phyloP scores from a whole-genome alignment of 2,329 filamentous ascomycete genomes.

The Trichophyton mentagrophytes region DNA sequence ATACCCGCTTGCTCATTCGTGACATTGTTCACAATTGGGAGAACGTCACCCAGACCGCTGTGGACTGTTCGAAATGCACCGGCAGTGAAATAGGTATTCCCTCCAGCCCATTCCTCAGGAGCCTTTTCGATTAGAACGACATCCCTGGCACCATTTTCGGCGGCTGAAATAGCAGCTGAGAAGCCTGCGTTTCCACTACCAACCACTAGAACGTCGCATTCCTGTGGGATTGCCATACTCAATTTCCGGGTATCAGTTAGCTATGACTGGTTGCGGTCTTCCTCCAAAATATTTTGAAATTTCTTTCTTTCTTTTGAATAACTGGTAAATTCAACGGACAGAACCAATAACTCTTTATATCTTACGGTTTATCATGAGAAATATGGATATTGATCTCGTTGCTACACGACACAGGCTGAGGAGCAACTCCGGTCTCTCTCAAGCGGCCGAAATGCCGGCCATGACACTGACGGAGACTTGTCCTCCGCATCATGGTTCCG shows the following conservation, averaged over 20 bases:
- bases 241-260: background rate
- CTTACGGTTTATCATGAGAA: background rate
- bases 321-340: background rate
- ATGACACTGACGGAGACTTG: background rate
- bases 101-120: slow-evolving; percentile 47
- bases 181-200: slow-evolving; percentile 55
- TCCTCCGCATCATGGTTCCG: background rate
- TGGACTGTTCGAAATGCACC: slow-evolving; percentile 50
- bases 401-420: background rate
- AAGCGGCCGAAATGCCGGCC: background rate
- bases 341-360: background rate
- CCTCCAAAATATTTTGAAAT: no score
- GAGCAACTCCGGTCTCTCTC: background rate
- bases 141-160: slow-evolving; percentile 31
- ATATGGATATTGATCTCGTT: background rate
- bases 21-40: slow-evolving; percentile 51
- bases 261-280: background rate
- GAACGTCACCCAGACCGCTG: slow-evolving; percentile 42
- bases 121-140: slow-evolving; percentile 50
- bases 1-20: slow-evolving; percentile 31
- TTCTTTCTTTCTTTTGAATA: background rate
- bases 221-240: slow-evolving; percentile 8
- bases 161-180: slow-evolving; percentile 45
- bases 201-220: slow-evolving; percentile 38
- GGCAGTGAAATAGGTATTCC: slow-evolving; percentile 54